Evolutionary conservation across 2,329 filamentous ascomycete species (phyloP), one percentile per base, ranked within the genome.

Genomic region (Hypoxylon sp.): DNA sequence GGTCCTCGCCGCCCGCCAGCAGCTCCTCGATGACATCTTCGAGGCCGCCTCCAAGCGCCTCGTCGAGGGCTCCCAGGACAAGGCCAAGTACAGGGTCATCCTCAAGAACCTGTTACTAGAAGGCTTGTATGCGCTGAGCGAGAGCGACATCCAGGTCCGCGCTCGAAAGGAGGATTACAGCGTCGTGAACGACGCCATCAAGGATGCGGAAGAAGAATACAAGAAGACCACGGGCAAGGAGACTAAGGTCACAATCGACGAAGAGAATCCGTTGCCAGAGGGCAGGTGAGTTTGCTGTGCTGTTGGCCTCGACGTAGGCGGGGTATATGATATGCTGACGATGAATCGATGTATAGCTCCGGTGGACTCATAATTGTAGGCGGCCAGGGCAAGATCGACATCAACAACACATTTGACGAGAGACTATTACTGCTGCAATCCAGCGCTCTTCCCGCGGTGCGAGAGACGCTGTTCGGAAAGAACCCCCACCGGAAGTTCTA

Each of bases 381-480:
- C 70, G 90, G 91, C 71, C 85, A 85, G 70, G 96, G 96, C 78
- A 97, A 95, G 86, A 98, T 99, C 78, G 93, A 97, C 75, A 95
- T 99, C 80, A 94, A 97, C 87, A 98, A 99, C 84, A 98, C 96
- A 58, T 92, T 98, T 72, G 96, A 98, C 78, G 92, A 97, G 78
- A 90, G 96, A 71, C 84, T 99, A 80, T 87, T 87, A 75, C 85
- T 98, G 65, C 88, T 98, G 70, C 91, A 97, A 81, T 89, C 90
- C 61, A 91, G 92, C 71, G 92, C 93, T 53, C 87, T 97, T 62
- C 96, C 96, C 12, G 89, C 89, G 45, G 90, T 99, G 75, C 88
- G 96, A 76, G 87, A 91, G 79, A 91, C 91, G 14, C 85, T 99
- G 64, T 99, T 99, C 76, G 96, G 96, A 65, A 90, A 93, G 83